These are phyloP conservation scores for Mucor sp. DNA, from an alignment of 371 early-diverging fungal genomes.

Conservation along the genomic window DNA sequence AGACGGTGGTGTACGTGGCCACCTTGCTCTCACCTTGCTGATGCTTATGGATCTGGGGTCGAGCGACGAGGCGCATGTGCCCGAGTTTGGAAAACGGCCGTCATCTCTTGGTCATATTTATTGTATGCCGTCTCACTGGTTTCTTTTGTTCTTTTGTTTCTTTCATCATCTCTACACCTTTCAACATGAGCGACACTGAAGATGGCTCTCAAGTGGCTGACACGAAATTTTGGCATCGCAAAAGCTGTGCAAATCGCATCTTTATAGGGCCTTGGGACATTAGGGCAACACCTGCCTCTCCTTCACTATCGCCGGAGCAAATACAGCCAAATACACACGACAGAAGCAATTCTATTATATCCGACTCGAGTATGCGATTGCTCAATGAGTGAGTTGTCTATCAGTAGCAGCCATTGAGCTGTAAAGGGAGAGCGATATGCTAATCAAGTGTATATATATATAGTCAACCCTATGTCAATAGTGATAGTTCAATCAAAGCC, in stretches of 20 bases:
- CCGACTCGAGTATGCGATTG: neutral
- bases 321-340: neutral
- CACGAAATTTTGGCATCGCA: slow-evolving; percentile 18
- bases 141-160: slow-evolving; percentile 1
- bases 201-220: neutral
- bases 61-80: neutral
- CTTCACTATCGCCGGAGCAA: neutral
- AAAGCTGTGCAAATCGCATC: slow-evolving; percentile 24
- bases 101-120: neutral
- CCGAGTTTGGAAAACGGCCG: slow-evolving; percentile 6
- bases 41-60: too few species aligned
- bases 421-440: too few species aligned
- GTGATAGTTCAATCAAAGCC: neutral
- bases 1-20: too few species aligned
- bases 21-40: too few species aligned
- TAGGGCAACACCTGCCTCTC: neutral
- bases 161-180: neutral
- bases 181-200: neutral
- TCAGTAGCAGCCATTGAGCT: too few species aligned
- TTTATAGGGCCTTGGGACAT: slow-evolving; percentile 41
- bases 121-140: slow-evolving; percentile 1
- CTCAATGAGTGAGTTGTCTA: neutral
- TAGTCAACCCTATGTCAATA: neutral
- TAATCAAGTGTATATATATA: neutral
- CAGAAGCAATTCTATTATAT: neutral